Evolutionary conservation across 140 eudicot genomes (phyloP).

Genomic region (Oenanthe javanica): DNA sequence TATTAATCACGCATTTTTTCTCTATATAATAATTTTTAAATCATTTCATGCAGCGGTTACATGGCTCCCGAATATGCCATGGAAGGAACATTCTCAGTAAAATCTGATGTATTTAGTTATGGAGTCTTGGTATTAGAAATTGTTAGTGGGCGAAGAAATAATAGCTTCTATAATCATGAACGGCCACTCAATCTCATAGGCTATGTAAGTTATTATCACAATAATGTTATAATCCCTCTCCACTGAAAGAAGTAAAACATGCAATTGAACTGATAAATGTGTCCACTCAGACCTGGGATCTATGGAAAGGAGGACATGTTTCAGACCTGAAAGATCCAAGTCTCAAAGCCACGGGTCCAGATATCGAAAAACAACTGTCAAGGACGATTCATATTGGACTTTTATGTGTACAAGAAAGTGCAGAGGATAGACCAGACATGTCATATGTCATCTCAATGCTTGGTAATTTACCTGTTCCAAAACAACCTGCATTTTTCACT

Average conservation of each 20-base stretch:
- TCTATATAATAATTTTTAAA: not conserved
- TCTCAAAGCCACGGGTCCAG: not conserved
- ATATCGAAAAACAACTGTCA: conserved; percentile 14
- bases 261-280: conserved; percentile 19
- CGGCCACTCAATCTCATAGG: conserved; percentile 36
- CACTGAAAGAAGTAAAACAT: conserved; percentile 14
- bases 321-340: conserved; percentile 19
- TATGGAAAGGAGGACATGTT: conserved; percentile 26
- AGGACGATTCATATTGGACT: conserved; percentile 21
- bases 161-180: conserved; percentile 25
- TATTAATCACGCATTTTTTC: not conserved
- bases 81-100: conserved; percentile 47
- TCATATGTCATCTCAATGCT: conserved; percentile 32
- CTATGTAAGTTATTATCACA: conserved; percentile 27
- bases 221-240: not conserved
- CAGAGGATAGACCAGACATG: conserved; percentile 21
- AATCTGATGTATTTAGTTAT: conserved; percentile 52
- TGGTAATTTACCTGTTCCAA: conserved; percentile 21
- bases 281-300: conserved; percentile 25
- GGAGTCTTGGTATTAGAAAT: conserved; percentile 49
- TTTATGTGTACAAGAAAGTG: conserved; percentile 42
- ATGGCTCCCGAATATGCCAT: conserved; percentile 60
- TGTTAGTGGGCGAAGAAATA: conserved; percentile 36
- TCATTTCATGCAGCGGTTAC: conserved; percentile 30
- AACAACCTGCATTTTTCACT: conserved; percentile 26